phyloP scores from a whole-genome alignment of 179 eudicot species.

The Spergularia azorica region DNA sequence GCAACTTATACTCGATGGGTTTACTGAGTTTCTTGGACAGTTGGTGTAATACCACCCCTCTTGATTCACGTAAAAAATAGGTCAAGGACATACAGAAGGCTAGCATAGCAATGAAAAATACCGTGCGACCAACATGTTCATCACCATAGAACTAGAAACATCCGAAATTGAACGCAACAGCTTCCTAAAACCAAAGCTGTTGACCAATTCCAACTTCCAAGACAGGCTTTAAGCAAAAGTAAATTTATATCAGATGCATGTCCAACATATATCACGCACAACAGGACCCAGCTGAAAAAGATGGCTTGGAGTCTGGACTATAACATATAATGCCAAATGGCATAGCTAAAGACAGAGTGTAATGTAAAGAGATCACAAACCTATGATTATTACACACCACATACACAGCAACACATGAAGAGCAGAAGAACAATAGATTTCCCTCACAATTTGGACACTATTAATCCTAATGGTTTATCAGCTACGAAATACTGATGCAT shows the following conservation, averaged over 20 bases:
- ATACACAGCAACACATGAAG: too few relatives aligned
- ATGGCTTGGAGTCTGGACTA: not conserved
- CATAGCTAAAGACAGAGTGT: not conserved
- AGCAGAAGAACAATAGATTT: too few relatives aligned
- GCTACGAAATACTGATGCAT: too few relatives aligned
- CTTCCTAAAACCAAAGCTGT: not conserved
- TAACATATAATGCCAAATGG: not conserved
- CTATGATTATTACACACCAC: not conserved
- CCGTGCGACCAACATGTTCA: not conserved
- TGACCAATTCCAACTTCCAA: not conserved
- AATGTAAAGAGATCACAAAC: not conserved
- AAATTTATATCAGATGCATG: not conserved
- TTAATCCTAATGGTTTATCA: not conserved
- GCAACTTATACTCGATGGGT: constrained; percentile 73
- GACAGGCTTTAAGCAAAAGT: not conserved
- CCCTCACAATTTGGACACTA: not conserved
- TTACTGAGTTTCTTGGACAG: constrained; percentile 82
- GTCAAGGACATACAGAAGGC: constrained; percentile 59
- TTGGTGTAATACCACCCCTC: constrained; percentile 82
- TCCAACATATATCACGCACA: not conserved
- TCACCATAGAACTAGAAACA: not conserved
- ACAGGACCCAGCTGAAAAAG: not conserved
- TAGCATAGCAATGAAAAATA: not conserved
- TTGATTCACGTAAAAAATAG: constrained; percentile 62
- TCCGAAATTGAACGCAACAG: not conserved